Conservation (phyloP, 2,329 filamentous ascomycete species). For the Sporothrix phasma region DNA sequence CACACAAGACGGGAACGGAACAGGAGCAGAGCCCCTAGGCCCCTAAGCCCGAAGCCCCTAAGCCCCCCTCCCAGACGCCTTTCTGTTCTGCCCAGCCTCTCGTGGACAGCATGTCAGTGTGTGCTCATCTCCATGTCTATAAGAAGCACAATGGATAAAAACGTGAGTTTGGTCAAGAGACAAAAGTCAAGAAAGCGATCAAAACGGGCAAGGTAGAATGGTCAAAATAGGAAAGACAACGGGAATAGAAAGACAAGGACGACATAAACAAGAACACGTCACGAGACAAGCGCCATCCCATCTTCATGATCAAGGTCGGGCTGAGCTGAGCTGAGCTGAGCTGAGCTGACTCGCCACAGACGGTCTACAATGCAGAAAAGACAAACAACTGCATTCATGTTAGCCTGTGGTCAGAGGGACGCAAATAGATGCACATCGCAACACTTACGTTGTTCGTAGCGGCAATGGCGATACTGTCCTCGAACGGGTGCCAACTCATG, state of each 20-base stretch:
- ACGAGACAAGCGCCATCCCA: neutral
- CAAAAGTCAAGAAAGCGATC: neutral
- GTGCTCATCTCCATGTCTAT: constrained; percentile 2
- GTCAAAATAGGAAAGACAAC: neutral
- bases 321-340: neutral
- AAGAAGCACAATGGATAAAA: neutral
- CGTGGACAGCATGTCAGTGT: neutral
- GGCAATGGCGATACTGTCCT: constrained; percentile 98
- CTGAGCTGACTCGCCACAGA: neutral
- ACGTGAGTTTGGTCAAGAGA: neutral
- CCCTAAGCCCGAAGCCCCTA: too few species aligned
- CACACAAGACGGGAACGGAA: neutral
- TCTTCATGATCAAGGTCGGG: neutral
- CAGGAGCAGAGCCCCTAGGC: neutral
- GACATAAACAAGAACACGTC: constrained; percentile 2
- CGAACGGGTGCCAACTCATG: constrained; percentile 99
- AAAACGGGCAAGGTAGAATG: neutral
- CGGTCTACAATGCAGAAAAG: constrained; percentile 20
- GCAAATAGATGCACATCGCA: neutral
- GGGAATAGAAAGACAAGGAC: neutral
- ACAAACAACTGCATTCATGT: constrained; percentile 27
- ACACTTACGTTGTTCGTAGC: constrained; percentile 94
- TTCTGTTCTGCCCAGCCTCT: constrained; percentile 1
- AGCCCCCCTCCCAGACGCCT: neutral
- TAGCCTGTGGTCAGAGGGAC: constrained; percentile 13